These are phyloP conservation scores for Violaceomyces palustris DNA, from an alignment of 1,284 basidiomycete species.

Conservation along the genomic window DNA sequence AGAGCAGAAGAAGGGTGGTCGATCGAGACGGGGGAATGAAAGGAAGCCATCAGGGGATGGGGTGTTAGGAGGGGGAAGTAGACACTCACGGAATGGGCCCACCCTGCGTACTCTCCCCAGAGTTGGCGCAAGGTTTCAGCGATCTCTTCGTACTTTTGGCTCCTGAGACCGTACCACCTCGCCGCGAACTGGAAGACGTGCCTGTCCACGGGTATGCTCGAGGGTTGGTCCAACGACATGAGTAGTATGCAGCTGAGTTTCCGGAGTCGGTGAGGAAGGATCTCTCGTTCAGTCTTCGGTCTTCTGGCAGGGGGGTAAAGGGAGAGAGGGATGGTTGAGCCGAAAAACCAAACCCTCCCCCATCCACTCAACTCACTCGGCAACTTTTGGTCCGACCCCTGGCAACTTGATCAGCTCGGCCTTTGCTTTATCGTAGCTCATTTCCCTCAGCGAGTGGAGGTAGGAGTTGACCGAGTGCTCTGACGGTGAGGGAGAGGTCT, in stretches of 20 bases:
- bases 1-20: too few relatives aligned
- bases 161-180: conserved; percentile 44
- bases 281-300: too few relatives aligned
- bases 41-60: not conserved
- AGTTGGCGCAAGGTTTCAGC: conserved; percentile 41
- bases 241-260: conserved; percentile 82
- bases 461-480: conserved; percentile 57
- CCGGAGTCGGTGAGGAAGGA: not conserved
- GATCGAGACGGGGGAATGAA: too few relatives aligned
- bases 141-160: conserved; percentile 46
- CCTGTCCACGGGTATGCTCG: conserved; percentile 48
- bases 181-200: conserved; percentile 51
- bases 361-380: conserved; percentile 22
- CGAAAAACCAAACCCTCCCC: not conserved
- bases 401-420: conserved; percentile 70
- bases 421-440: conserved; percentile 63
- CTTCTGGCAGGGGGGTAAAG: not conserved
- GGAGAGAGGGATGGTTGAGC: not conserved
- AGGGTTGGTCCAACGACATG: conserved; percentile 80
- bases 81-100: conserved; percentile 45
- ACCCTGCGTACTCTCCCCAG: conserved; percentile 50
- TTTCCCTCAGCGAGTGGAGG: conserved; percentile 61
- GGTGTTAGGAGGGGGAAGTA: too few relatives aligned
- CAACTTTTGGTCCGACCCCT: conserved; percentile 81
- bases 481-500: too few relatives aligned